These are phyloP conservation scores for Ophiostoma triangulosporum DNA, from an alignment of 2,329 filamentous ascomycete species.

Conservation along the genomic window DNA sequence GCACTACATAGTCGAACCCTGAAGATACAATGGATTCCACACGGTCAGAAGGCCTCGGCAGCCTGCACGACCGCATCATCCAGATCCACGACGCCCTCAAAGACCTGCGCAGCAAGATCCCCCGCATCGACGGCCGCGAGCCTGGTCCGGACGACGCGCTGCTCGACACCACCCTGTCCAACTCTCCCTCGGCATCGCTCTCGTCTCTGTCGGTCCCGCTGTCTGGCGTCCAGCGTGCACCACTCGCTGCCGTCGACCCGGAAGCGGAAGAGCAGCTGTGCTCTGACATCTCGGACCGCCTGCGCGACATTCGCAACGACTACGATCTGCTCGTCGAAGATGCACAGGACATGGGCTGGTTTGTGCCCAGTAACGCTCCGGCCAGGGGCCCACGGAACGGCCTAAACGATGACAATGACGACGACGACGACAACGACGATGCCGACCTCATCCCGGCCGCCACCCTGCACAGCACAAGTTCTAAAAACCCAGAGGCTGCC, in stretches of 20 bases:
- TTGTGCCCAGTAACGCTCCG: neutral
- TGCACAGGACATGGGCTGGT: constrained; percentile 47
- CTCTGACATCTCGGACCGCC: constrained; percentile 62
- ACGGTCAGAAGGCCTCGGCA: constrained; percentile 29
- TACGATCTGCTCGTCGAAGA: constrained; percentile 71
- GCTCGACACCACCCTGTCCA: neutral
- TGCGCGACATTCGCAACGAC: constrained; percentile 72
- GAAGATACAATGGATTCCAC: neutral
- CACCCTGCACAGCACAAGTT: neutral
- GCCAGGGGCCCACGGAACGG: neutral
- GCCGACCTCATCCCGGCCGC: neutral
- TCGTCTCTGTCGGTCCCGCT: neutral
- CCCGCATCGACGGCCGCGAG: constrained; percentile 42
- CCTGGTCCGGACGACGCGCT: neutral
- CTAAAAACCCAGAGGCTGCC: neutral
- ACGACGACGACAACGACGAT: neutral
- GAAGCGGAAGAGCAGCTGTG: constrained; percentile 56
- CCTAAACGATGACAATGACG: neutral
- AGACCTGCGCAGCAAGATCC: constrained; percentile 45
- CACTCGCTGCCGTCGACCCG: constrained; percentile 24
- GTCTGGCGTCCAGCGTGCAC: neutral
- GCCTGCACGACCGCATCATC: constrained; percentile 46
- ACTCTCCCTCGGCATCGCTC: neutral
- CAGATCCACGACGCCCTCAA: constrained; percentile 47
- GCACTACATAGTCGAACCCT: neutral